Percentiles rank a stretch among this genome's conserved stretches.
Conservation (phyloP, 345 rosid genomes). For the Gossypium raimondii region DNA sequence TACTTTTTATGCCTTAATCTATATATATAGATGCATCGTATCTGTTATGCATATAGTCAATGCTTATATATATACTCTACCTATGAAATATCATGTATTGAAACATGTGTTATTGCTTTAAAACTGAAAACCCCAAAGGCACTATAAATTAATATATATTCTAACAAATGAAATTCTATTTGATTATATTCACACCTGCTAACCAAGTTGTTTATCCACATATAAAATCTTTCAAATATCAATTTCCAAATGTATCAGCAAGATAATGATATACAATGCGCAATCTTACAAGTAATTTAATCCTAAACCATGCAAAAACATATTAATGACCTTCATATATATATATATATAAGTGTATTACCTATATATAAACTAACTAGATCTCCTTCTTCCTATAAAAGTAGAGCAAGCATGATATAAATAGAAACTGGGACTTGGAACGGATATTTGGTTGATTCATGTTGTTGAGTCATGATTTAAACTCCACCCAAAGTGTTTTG, state of each 20-base stretch:
- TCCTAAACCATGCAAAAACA: conserved; percentile 9
- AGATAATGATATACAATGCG: not conserved
- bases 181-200: not conserved
- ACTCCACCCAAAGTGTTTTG: not conserved
- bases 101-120: no score
- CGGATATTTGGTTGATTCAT: not conserved
- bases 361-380: not conserved
- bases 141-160: not conserved
- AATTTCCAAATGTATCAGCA: not conserved
- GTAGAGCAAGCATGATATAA: not conserved
- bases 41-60: no score
- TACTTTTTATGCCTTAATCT: no score
- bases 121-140: no score
- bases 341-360: not conserved
- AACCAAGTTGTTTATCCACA: conserved; percentile 1
- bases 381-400: not conserved
- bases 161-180: not conserved
- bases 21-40: no score
- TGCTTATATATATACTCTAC: no score
- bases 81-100: no score
- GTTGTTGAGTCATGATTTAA: no score
- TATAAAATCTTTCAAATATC: conserved; percentile 8
- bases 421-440: not conserved
- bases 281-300: conserved; percentile 8
- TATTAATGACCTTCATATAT: not conserved